Percentiles rank a stretch among this genome's conserved stretches.
Conservation (phyloP, 2,329 filamentous ascomycete species). For the Fusarium buharicum region DNA sequence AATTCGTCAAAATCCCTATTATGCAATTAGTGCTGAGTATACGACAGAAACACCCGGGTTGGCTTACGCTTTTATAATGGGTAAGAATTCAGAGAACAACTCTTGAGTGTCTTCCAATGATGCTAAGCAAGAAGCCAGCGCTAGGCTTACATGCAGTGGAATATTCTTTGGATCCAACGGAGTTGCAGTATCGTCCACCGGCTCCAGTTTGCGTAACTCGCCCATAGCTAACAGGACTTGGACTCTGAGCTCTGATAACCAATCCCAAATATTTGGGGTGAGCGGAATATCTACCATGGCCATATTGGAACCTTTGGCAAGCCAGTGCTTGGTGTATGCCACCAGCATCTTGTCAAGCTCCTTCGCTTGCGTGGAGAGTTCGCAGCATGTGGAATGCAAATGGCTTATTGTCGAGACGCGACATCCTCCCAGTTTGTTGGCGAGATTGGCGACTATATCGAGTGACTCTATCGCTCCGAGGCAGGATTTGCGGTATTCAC, state of each 20-base stretch:
- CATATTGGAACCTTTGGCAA: constrained; percentile 11
- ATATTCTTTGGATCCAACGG: constrained; percentile 6
- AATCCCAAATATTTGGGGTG: constrained; percentile 23
- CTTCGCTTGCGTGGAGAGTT: constrained; percentile 13
- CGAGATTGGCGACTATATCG: background rate
- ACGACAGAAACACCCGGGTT: rapidly evolving
- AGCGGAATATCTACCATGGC: constrained; percentile 25
- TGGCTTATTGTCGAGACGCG: constrained; percentile 31
- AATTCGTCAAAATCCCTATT: constrained; percentile 39
- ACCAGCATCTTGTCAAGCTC: constrained; percentile 34
- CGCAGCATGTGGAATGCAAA: constrained; percentile 23
- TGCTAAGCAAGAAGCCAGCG: constrained; percentile 10
- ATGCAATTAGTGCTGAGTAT: background rate
- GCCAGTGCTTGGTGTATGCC: constrained; percentile 30
- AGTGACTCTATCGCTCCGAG: background rate
- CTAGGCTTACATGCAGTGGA: constrained; percentile 15
- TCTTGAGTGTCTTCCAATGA: constrained; percentile 13
- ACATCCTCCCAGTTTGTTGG: constrained; percentile 12
- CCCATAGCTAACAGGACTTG: background rate
- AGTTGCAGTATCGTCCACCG: rapidly evolving
- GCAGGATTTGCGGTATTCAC: constrained; percentile 23
- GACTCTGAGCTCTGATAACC: constrained; percentile 12
- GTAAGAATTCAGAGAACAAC: constrained; percentile 23
- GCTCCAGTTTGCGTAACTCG: constrained; percentile 1
- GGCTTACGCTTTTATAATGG: constrained; percentile 39